Conservation (phyloP, 805 yeast genomes). For the Wickerhamomyces subpelliculosus region DNA sequence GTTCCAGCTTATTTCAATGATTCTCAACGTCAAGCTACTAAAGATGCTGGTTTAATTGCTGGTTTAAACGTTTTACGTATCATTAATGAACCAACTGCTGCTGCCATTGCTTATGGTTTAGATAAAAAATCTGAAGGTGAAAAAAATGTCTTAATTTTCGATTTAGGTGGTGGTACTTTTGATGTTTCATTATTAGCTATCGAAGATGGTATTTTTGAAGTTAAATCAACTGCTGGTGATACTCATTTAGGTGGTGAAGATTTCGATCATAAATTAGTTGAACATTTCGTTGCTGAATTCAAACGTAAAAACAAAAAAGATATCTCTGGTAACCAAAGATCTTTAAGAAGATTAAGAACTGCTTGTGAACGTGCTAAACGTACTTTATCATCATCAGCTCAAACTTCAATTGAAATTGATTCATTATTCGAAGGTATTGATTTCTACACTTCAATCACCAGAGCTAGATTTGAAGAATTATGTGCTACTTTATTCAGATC, state of each 20-base stretch:
- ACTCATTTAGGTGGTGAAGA: slow-evolving; percentile 98
- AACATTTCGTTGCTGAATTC: slow-evolving; percentile 88
- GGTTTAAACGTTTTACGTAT: slow-evolving; percentile 85
- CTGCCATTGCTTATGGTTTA: slow-evolving; percentile 95
- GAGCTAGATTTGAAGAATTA: slow-evolving; percentile 96
- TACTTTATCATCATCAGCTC: slow-evolving; percentile 93
- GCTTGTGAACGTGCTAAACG: slow-evolving; percentile 99
- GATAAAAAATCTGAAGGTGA: slow-evolving; percentile 72
- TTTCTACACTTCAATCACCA: slow-evolving; percentile 92
- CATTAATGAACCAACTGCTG: slow-evolving; percentile 94
- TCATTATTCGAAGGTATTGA: slow-evolving; percentile 92
- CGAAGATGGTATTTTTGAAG: slow-evolving; percentile 90
- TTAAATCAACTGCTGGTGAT: slow-evolving; percentile 91
- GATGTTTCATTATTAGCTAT: slow-evolving; percentile 85
- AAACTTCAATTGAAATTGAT: slow-evolving; percentile 92
- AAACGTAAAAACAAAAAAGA: slow-evolving; percentile 97
- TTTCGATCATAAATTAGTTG: slow-evolving; percentile 88
- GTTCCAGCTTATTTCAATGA: slow-evolving; percentile 93
- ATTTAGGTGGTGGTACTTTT: slow-evolving; percentile 97
- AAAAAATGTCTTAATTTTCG: slow-evolving; percentile 86
- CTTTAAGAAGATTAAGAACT: slow-evolving; percentile 95
- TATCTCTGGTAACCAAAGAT: slow-evolving; percentile 86
- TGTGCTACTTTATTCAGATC: slow-evolving; percentile 93
- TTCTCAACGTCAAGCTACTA: slow-evolving; percentile 92
- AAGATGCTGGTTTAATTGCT: slow-evolving; percentile 89